Evolutionary conservation across 495 filamentous ascomycete genomes (phyloP).

Genomic region (Penicillium cinerascens): DNA sequence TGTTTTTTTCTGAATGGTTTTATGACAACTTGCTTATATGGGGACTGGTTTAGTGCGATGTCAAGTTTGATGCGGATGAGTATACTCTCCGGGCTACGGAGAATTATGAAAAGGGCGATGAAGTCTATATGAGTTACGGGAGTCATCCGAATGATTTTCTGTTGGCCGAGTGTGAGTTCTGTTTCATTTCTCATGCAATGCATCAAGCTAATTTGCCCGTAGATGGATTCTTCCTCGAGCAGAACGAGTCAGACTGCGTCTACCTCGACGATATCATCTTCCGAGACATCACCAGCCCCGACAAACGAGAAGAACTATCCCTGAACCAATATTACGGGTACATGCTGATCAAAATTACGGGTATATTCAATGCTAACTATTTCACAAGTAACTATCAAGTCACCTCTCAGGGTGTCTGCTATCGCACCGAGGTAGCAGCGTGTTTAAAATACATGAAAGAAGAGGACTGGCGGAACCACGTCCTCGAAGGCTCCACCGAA

Average conservation of each 20-base stretch:
- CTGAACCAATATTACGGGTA: slow-evolving; percentile 61
- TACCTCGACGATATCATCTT: slow-evolving; percentile 67
- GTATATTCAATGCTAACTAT: slow-evolving; percentile 11
- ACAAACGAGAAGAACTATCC: slow-evolving; percentile 50
- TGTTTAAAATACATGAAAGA: slow-evolving; percentile 47
- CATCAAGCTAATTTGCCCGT: background rate
- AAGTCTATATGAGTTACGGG: slow-evolving; percentile 79
- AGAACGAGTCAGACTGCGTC: slow-evolving; percentile 65
- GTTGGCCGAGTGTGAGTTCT: slow-evolving; percentile 64
- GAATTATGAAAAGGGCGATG: slow-evolving; percentile 61
- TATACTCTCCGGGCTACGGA: slow-evolving; percentile 59
- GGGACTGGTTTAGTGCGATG: slow-evolving; percentile 49
- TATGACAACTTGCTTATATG: background rate
- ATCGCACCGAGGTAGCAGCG: slow-evolving; percentile 69
- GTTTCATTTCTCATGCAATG: background rate
- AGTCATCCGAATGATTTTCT: slow-evolving; percentile 76
- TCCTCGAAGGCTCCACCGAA: slow-evolving; percentile 36
- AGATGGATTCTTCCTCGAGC: slow-evolving; percentile 71
- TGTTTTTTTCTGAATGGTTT: background rate
- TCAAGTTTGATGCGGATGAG: slow-evolving; percentile 52
- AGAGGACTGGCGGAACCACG: slow-evolving; percentile 44
- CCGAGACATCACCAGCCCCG: slow-evolving; percentile 38
- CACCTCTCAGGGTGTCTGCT: slow-evolving; percentile 58
- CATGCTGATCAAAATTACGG: background rate
- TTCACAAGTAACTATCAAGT: slow-evolving; percentile 56